These are phyloP conservation scores for Dendryphion nanum DNA, from an alignment of 2,329 filamentous ascomycete genomes.

Conservation along the genomic window DNA sequence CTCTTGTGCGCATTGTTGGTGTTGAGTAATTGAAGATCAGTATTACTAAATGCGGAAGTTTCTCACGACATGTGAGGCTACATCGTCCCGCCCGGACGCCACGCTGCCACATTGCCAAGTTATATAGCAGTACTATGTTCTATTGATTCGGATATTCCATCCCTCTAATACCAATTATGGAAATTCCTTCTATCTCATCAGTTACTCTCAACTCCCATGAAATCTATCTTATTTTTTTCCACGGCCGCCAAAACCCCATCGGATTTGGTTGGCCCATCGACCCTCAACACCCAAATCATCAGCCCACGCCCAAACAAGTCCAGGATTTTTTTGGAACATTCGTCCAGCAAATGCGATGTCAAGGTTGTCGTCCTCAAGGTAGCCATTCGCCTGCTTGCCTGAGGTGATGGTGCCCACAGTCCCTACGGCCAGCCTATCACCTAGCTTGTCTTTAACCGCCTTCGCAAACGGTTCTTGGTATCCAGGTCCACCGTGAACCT, in stretches of 20 bases:
- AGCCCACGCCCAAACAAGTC: conserved; percentile 71
- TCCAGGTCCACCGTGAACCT: conserved; percentile 60
- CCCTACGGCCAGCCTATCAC: conserved; percentile 67
- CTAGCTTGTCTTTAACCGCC: conserved; percentile 70
- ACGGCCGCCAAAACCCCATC: conserved; percentile 57
- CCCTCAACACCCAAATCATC: conserved; percentile 70
- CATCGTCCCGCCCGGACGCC: no score
- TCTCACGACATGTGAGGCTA: no score
- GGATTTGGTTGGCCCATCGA: conserved; percentile 69
- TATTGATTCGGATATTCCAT: no score
- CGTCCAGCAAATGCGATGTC: conserved; percentile 75
- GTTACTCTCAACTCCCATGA: no score
- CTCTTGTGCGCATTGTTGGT: no score
- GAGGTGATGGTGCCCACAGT: conserved; percentile 73
- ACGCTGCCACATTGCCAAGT: no score
- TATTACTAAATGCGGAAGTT: no score
- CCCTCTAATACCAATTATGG: no score
- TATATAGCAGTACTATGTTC: no score
- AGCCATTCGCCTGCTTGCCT: conserved; percentile 65
- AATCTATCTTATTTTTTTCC: conserved; percentile 11
- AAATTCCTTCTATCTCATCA: no score
- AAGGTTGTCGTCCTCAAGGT: conserved; percentile 50
- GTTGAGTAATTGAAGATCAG: no score
- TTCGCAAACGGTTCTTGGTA: conserved; percentile 76
- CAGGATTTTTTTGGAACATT: conserved; percentile 79